Base-by-base conservation (phyloP, 2,329 filamentous ascomycete species). In the Botryosphaeria dothidea region DNA sequence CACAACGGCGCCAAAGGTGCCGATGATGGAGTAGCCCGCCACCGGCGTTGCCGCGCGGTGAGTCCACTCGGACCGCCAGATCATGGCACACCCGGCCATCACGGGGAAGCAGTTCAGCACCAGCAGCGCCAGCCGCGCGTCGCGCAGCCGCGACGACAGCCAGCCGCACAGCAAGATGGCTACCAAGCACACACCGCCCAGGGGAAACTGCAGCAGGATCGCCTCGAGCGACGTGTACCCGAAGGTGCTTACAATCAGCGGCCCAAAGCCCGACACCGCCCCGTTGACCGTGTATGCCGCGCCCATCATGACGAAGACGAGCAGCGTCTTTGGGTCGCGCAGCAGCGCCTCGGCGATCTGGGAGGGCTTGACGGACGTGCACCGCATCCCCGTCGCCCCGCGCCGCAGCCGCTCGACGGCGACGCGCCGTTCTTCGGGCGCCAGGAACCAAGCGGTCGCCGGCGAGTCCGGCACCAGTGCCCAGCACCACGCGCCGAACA, bases 141-240 rank as follows among this genome's bases (percentile, higher is more conserved):
- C 89, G 1, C 79, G 82, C 62, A 89, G 79, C 1, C 82, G 80
- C 0, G 86, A 84, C 4, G 86, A 85, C 1, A 92, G 78, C 68
- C 83, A 92, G 0, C 90, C 90, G 3, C 86, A 88, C 0, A 87
- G 71, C 0, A 91, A 81, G 62, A 93, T 92, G 58, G 83, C 83
- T 54, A 91, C 78, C 66, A 90, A 83, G 70, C 87, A 90, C n/a
- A 93, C 73, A 0, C 79, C 88, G 1, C 90, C 90, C 0, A 92
- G 83, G 0, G 91, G 91, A 66, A 93, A 92, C 70, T 93, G 90
- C 72, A 90, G 88, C 0, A 92, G 81, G 66, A 93, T 91, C 0
- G 88, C 85, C 34, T 89, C 81, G 0, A 90, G 81, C 0, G 85
- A 83, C 23, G 81, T 82, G 77, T 84, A 91, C 64, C 89, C 89